These are phyloP conservation scores for Akanthomyces uredinophilus DNA, from an alignment of 2,329 filamentous ascomycete species.

Conservation along the genomic window DNA sequence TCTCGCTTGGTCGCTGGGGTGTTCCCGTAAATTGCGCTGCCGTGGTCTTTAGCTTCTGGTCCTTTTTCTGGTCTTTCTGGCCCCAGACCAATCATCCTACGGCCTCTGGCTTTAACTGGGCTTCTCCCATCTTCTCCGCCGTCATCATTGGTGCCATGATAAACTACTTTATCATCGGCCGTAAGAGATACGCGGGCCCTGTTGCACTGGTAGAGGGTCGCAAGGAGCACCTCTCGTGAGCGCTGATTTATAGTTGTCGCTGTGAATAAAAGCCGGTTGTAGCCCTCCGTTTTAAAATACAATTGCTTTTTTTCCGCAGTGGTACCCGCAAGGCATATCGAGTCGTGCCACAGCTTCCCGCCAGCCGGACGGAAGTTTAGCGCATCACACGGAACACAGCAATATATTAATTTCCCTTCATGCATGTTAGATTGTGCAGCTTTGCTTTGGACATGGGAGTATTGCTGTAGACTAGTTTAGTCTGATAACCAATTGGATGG, in stretches of 20 bases:
- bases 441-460: not conserved
- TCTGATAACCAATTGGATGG: not conserved
- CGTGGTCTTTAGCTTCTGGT: conserved; percentile 13
- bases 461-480: not conserved
- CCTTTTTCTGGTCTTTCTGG: conserved; percentile 19
- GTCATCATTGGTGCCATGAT: conserved; percentile 10
- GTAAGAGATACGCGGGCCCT: conserved; percentile 15
- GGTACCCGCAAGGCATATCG: not conserved
- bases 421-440: not conserved
- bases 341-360: not conserved
- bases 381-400: not conserved
- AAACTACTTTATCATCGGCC: conserved; percentile 11
- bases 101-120: conserved; percentile 17
- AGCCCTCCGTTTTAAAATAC: not conserved
- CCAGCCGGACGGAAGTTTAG: not conserved
- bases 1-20: conserved; percentile 17
- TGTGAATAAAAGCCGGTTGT: not conserved
- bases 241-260: not conserved
- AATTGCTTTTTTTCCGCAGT: not conserved
- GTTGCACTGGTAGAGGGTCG: conserved; percentile 15
- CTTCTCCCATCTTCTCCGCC: conserved; percentile 12
- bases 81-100: conserved; percentile 14
- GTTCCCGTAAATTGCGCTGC: conserved; percentile 14
- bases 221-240: conserved; percentile 6
- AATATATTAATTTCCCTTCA: not conserved